Evolutionary conservation across 345 rosid genomes (phyloP).

Genomic region (Eutrema yunnanense): DNA sequence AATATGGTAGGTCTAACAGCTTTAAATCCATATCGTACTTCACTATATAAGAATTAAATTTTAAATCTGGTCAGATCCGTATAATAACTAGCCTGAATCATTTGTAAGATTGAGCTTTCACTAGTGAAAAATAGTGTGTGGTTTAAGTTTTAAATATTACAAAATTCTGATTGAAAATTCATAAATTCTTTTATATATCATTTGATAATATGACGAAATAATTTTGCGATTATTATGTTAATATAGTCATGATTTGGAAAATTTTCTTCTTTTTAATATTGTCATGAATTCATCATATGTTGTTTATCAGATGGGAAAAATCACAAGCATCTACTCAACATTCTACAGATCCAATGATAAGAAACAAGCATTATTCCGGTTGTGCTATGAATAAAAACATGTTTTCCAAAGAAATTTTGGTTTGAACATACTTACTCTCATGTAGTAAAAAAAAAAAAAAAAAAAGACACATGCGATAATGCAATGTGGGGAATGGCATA

Average conservation of each 20-base stretch:
- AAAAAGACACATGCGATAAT: not conserved
- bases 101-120: not conserved
- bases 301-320: not conserved
- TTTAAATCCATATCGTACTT: constrained; percentile 10
- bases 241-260: not conserved
- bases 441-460: not conserved
- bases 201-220: not conserved
- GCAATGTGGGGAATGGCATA: not conserved
- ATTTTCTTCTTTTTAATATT: no score
- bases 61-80: not conserved
- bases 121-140: no score
- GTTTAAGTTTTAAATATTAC: no score
- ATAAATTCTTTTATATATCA: no score
- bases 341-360: not conserved
- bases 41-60: not conserved
- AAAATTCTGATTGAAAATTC: not conserved
- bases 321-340: not conserved
- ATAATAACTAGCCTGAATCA: not conserved
- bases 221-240: not conserved
- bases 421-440: not conserved
- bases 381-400: not conserved
- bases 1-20: constrained; percentile 10
- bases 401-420: not conserved
- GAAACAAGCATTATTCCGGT: not conserved
- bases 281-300: not conserved